Evolutionary conservation across 441 rosid species (phyloP).

Genomic region (Pelargonium exstipulatum): DNA sequence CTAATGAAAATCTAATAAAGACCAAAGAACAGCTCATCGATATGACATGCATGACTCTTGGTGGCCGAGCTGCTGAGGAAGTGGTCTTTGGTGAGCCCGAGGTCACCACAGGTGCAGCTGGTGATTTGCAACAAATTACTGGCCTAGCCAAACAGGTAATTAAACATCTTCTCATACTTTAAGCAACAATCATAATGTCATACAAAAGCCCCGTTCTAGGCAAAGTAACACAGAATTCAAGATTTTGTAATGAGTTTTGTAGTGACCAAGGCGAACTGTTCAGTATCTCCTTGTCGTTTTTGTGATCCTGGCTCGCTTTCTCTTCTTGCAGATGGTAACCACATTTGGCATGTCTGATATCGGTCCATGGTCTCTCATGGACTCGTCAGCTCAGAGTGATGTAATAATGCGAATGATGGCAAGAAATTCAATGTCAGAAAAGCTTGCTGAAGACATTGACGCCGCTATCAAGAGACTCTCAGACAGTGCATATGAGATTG

Average conservation of each 20-base stretch:
- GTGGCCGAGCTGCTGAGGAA: constrained; percentile 96
- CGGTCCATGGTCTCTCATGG: constrained; percentile 97
- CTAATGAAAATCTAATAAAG: constrained; percentile 57
- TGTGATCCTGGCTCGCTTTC: not conserved
- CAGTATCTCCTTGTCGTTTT: not conserved
- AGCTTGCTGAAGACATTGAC: constrained; percentile 84
- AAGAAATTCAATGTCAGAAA: constrained; percentile 93
- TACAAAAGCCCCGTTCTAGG: not conserved
- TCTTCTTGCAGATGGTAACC: constrained; percentile 69
- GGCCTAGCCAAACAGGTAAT: constrained; percentile 83
- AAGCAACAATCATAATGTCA: not conserved
- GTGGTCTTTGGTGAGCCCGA: constrained; percentile 87
- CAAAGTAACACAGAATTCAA: too few species aligned
- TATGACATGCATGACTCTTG: constrained; percentile 66
- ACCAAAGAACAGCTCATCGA: constrained; percentile 68
- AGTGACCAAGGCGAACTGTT: too few species aligned
- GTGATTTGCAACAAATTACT: constrained; percentile 93
- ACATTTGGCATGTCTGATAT: constrained; percentile 97
- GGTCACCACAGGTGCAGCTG: constrained; percentile 94
- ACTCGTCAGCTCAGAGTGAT: constrained; percentile 66
- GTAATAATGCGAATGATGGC: constrained; percentile 99
- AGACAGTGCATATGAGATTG: constrained; percentile 73
- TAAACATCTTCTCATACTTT: constrained; percentile 6
- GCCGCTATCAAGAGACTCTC: constrained; percentile 67
- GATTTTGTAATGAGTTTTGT: too few species aligned